phyloP scores from a whole-genome alignment of 129 eudicot genomes.

The Oenanthe sinensis region DNA sequence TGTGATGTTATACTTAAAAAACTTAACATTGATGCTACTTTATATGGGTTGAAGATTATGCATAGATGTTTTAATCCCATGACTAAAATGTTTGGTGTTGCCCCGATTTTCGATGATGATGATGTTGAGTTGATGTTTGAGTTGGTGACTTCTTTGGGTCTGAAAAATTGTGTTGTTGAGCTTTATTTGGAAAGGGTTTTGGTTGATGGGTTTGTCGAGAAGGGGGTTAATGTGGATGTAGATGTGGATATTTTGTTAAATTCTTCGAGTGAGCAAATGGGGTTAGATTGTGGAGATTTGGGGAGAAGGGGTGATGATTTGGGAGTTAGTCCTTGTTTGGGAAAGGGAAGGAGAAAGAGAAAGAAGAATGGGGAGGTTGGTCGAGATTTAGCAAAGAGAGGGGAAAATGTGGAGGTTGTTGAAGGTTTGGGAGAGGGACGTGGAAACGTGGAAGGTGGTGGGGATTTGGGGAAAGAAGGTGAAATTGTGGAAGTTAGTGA shows the following conservation, averaged over 20 bases:
- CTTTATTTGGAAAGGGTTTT: background rate
- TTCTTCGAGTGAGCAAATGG: background rate
- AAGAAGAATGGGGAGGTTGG: background rate
- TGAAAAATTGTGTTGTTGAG: background rate
- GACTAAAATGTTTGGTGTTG: background rate
- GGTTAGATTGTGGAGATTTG: background rate
- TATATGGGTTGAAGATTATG: background rate
- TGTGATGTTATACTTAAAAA: background rate
- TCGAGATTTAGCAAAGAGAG: background rate
- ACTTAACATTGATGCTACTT: background rate
- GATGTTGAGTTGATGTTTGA: slow-evolving; percentile 7
- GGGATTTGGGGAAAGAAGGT: background rate
- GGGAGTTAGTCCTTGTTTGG: background rate
- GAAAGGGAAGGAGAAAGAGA: background rate
- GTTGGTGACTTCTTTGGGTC: background rate
- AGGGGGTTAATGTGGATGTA: background rate
- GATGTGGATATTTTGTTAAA: background rate
- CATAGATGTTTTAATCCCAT: background rate
- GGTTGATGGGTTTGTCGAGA: background rate
- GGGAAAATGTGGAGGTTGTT: background rate
- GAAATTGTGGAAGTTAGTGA: background rate
- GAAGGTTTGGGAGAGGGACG: background rate
- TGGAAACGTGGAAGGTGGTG: background rate
- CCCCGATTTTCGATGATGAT: background rate
- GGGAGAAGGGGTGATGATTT: background rate